Conservation (phyloP, 768 basidiomycete genomes). For the Termitomyces heimii region DNA sequence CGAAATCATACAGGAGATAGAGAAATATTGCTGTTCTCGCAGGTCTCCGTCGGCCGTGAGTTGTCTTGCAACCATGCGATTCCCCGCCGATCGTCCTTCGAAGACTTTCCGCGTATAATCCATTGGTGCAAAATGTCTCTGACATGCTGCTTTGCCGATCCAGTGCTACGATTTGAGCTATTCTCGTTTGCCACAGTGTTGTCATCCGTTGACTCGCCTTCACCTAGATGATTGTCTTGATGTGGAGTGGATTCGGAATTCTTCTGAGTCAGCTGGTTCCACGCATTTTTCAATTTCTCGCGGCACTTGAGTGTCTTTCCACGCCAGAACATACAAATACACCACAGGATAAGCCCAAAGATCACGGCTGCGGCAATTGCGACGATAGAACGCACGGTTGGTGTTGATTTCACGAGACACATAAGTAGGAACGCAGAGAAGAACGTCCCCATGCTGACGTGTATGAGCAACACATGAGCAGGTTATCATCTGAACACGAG, state of each 20-base stretch:
- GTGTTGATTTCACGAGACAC: slow-evolving; percentile 1
- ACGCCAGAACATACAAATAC: neutral
- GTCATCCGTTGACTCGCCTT: neutral
- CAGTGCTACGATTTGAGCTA: too few relatives aligned
- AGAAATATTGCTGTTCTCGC: neutral
- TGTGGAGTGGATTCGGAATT: too few relatives aligned
- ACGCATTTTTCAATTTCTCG: too few relatives aligned
- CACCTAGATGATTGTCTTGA: neutral
- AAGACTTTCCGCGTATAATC: neutral
- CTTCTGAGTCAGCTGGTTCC: neutral
- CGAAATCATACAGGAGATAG: neutral
- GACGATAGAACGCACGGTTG: neutral
- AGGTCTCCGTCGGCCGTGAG: neutral
- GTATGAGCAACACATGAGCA: neutral
- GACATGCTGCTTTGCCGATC: neutral
- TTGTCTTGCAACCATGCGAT: neutral
- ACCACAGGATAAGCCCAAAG: neutral
- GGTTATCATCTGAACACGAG: too few relatives aligned
- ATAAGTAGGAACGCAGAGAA: neutral
- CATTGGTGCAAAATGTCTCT: neutral
- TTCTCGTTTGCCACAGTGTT: neutral
- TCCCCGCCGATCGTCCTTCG: too few relatives aligned
- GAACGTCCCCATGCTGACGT: neutral
- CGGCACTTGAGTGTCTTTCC: neutral
- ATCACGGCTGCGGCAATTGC: neutral